Base-by-base conservation (phyloP, 1,284 basidiomycete genomes). In the Malassezia psittaci region DNA sequence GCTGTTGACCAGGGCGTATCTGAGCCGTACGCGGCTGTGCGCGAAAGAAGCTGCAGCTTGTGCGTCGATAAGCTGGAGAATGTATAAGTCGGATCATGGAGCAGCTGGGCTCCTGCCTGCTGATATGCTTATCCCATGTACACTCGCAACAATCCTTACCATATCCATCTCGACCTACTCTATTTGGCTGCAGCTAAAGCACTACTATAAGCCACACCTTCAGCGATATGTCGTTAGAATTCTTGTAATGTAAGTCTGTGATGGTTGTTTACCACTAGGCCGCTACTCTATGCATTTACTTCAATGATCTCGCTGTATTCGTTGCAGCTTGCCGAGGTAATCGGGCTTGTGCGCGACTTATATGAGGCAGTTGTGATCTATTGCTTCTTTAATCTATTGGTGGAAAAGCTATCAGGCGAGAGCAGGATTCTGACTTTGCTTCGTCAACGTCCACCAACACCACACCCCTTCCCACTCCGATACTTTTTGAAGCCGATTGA, bases 291-390 rank as follows among this genome's bases (percentile, higher is more conserved):
- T 75, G 89, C 85, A 1, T 80, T 96, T 19, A 83, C 91, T 0
- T 93, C 89, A 2, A 79, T 93, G 65, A 90, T 96, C 61, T 90
- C 93, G 1, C 79, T 99, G 46, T 91, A 91, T 78, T 96, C 90
- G 0, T 79, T 96, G 51, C 85, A 93, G 69, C 88, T 88, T 1
- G 93, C 93, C 0, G 96, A 96, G 77, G 86, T 94, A 65, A 94
- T 99, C 65, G 93, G 98, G 74, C 87, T 84, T 19, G 79, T 96
- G 55, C 82, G 93, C 39, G 94, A 99, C 75, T 83, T 98, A 11
- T 98, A 99, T 77, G 93, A 99, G 57, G 66, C 48, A 7, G 96
- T 94, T 72, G 90, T 96, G 41, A 96, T 96, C 66, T 96, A 96
- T 77, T 90, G 57, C 53, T 77, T 77, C 67, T 77, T 77, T 64